phyloP scores from a whole-genome alignment of 1,284 basidiomycete genomes.

The Trametes hirsuta region DNA sequence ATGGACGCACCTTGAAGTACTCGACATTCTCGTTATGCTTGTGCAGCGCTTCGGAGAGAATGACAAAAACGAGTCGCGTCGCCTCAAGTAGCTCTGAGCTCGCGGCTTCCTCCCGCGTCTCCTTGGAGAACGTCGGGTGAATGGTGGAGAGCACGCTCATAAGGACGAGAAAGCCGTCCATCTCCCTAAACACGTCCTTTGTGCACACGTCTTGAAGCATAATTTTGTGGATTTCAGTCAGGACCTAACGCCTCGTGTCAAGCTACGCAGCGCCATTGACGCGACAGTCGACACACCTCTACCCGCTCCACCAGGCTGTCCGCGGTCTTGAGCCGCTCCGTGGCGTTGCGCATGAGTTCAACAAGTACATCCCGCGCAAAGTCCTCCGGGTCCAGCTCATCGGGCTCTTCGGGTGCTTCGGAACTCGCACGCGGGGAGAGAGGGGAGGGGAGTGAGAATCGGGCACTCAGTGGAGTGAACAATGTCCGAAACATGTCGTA shows the following conservation, averaged over 20 bases:
- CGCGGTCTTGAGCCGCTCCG: slow-evolving; percentile 65
- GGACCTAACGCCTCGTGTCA: slow-evolving; percentile 43
- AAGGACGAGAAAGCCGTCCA: slow-evolving; percentile 77
- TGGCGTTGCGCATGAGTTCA: slow-evolving; percentile 68
- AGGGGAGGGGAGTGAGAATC: slow-evolving; percentile 33
- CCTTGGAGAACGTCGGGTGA: slow-evolving; percentile 40
- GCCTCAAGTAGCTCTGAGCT: slow-evolving; percentile 53
- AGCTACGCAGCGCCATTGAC: neutral
- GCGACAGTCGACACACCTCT: slow-evolving; percentile 46
- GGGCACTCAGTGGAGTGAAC: slow-evolving; percentile 40
- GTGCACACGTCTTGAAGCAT: slow-evolving; percentile 62
- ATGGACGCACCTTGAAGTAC: slow-evolving; percentile 63
- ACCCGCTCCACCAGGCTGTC: slow-evolving; percentile 47
- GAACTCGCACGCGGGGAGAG: slow-evolving; percentile 27
- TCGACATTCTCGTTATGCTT: slow-evolving; percentile 56
- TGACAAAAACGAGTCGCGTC: slow-evolving; percentile 59
- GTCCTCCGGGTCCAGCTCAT: slow-evolving; percentile 62
- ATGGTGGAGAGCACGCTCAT: slow-evolving; percentile 71
- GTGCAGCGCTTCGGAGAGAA: slow-evolving; percentile 65
- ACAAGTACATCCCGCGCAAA: slow-evolving; percentile 73
- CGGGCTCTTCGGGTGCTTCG: slow-evolving; percentile 36
- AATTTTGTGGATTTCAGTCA: slow-evolving; percentile 63
- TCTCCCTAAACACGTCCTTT: slow-evolving; percentile 75
- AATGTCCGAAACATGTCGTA: slow-evolving; percentile 38
- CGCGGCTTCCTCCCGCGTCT: slow-evolving; percentile 46